phyloP scores from a whole-genome alignment of 2,329 filamentous ascomycete genomes.

The Sclerotinia trifoliorum region DNA sequence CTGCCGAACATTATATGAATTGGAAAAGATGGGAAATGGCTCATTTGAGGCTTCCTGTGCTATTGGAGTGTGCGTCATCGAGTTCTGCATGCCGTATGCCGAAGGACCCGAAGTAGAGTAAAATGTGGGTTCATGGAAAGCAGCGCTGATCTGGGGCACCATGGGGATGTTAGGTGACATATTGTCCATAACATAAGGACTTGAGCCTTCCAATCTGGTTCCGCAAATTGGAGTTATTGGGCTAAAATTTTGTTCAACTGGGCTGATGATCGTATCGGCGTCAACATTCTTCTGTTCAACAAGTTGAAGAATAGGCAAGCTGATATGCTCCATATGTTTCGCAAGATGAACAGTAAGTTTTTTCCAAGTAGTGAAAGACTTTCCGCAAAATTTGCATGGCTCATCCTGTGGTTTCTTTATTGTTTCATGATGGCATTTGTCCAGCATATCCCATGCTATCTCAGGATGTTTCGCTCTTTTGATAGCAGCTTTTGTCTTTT shows the following conservation, averaged over 20 bases:
- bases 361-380: conserved; percentile 81
- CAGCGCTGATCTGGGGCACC: conserved; percentile 28
- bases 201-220: conserved; percentile 34
- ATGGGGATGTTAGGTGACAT: conserved; percentile 34
- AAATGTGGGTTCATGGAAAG: conserved; percentile 30
- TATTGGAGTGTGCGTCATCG: conserved; percentile 28
- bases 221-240: conserved; percentile 34
- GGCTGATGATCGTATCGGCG: conserved; percentile 65
- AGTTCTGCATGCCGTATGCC: conserved; percentile 29
- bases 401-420: conserved; percentile 66
- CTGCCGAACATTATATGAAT: conserved; percentile 27
- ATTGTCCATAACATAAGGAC: conserved; percentile 34
- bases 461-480: conserved; percentile 59
- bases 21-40: conserved; percentile 30
- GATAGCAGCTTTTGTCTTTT: conserved; percentile 69
- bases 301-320: conserved; percentile 71
- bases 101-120: conserved; percentile 27
- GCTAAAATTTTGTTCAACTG: conserved; percentile 50
- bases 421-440: conserved; percentile 73
- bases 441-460: conserved; percentile 73
- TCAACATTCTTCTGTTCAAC: conserved; percentile 54
- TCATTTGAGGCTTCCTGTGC: conserved; percentile 27
- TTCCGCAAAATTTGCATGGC: conserved; percentile 84
- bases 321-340: conserved; percentile 92
- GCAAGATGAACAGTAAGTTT: conserved; percentile 90